These are phyloP conservation scores for Annona squamosa DNA, from an alignment of 164 flowering plant species.

Conservation along the genomic window DNA sequence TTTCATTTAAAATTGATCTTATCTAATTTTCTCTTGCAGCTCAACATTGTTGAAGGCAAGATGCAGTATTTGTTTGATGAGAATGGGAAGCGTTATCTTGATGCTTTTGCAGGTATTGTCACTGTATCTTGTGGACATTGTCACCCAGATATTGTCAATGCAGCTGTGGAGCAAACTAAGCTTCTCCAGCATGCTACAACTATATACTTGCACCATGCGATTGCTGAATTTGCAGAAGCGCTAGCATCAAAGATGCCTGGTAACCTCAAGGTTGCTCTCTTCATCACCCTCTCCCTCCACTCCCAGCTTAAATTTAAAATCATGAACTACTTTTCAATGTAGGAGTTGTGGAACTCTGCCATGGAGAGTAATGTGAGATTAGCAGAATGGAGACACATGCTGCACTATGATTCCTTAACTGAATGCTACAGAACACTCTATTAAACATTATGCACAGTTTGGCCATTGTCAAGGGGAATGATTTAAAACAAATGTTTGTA, in stretches of 20 bases:
- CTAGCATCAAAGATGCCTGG: constrained; percentile 97
- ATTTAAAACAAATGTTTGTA: too few species aligned
- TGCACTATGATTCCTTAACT: too few species aligned
- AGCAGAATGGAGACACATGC: too few species aligned
- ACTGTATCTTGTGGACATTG: constrained; percentile 97
- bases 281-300: neutral
- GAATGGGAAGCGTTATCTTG: constrained; percentile 77
- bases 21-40: constrained; percentile 30
- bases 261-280: constrained; percentile 61
- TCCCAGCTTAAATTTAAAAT: neutral
- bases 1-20: neutral
- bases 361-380: neutral
- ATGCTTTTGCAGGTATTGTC: constrained; percentile 92
- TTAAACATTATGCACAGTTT: too few species aligned
- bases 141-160: constrained; percentile 81
- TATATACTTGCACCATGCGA: constrained; percentile 88
- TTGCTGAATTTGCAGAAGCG: constrained; percentile 92
- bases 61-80: constrained; percentile 94
- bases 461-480: too few species aligned
- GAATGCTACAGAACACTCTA: too few species aligned
- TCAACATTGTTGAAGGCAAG: constrained; percentile 95
- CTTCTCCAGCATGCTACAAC: constrained; percentile 96
- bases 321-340: neutral
- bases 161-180: constrained; percentile 76
- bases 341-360: neutral